Percentiles rank a stretch among this genome's conserved stretches.
phyloP scores from a whole-genome alignment of 495 filamentous ascomycete species.

The Neurospora sp. region DNA sequence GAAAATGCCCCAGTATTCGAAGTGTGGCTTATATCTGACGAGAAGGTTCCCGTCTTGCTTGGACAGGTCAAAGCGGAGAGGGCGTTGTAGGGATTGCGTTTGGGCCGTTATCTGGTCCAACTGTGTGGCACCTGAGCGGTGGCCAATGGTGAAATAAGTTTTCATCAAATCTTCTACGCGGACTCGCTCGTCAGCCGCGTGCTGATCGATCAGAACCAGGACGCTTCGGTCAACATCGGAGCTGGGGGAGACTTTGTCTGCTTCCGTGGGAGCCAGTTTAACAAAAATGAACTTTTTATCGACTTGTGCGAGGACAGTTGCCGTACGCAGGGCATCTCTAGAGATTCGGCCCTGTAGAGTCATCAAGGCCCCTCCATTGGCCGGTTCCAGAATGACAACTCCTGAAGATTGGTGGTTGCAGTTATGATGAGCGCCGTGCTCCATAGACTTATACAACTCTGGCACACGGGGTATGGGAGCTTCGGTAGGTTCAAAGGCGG shows the following conservation, averaged over 20 bases:
- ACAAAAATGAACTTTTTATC: constrained; percentile 83
- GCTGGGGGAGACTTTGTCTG: background rate
- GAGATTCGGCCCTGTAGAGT: constrained; percentile 48
- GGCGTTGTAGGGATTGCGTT: constrained; percentile 31
- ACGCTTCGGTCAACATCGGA: constrained; percentile 7
- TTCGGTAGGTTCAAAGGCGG: constrained; percentile 31
- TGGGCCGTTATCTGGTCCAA: constrained; percentile 2
- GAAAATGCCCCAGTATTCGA: constrained; percentile 61
- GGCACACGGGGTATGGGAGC: constrained; percentile 26
- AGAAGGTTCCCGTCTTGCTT: constrained; percentile 49
- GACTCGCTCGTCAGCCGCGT: constrained; percentile 86
- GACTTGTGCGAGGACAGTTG: constrained; percentile 68
- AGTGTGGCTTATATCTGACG: constrained; percentile 40
- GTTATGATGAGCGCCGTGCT: background rate
- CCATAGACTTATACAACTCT: constrained; percentile 9
- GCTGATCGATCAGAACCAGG: constrained; percentile 82
- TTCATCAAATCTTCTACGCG: constrained; percentile 60
- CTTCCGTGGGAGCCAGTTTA: constrained; percentile 32
- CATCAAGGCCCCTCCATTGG: constrained; percentile 1
- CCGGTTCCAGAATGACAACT: constrained; percentile 3
- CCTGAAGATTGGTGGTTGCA: constrained; percentile 2
- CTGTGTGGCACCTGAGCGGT: background rate
- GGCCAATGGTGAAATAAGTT: constrained; percentile 22
- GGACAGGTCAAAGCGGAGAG: constrained; percentile 53
- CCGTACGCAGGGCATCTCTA: constrained; percentile 50